These are phyloP conservation scores for Saccharomyces paradoxus DNA, from an alignment of 805 yeast genomes.

Conservation along the genomic window DNA sequence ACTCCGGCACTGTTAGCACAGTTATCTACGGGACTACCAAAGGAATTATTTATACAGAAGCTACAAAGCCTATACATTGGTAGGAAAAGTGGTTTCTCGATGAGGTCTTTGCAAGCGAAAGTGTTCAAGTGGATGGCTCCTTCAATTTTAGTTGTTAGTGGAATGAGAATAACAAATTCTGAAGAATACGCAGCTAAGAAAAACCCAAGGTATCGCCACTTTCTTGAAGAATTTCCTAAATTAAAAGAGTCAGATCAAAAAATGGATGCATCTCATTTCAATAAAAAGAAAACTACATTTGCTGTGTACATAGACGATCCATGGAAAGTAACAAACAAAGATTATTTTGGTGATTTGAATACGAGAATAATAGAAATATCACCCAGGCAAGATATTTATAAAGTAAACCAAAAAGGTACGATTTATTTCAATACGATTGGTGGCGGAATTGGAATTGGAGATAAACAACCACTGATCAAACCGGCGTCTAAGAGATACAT, in stretches of 20 bases:
- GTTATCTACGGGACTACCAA: slow-evolving; percentile 33
- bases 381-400: slow-evolving; percentile 56
- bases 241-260: slow-evolving; percentile 30
- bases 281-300: slow-evolving; percentile 40
- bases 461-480: slow-evolving; percentile 52
- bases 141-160: slow-evolving; percentile 60
- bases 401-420: slow-evolving; percentile 30
- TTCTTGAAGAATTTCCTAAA: slow-evolving; percentile 42
- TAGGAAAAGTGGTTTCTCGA: slow-evolving; percentile 68
- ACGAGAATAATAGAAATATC: slow-evolving; percentile 56
- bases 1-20: slow-evolving; percentile 34
- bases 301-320: slow-evolving; percentile 63
- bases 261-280: slow-evolving; percentile 8
- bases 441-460: slow-evolving; percentile 80
- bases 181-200: slow-evolving; percentile 17
- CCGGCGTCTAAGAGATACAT: slow-evolving; percentile 37
- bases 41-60: slow-evolving; percentile 37
- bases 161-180: slow-evolving; percentile 39
- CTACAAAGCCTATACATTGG: slow-evolving; percentile 57
- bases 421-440: slow-evolving; percentile 66
- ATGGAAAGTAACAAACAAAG: slow-evolving; percentile 70
- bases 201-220: slow-evolving; percentile 39
- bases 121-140: slow-evolving; percentile 90
- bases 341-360: slow-evolving; percentile 56
- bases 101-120: slow-evolving; percentile 75